Percentiles rank a stretch among this genome's conserved stretches.
These are phyloP conservation scores for Lepraria neglecta DNA, from an alignment of 495 filamentous ascomycete genomes.

Conservation along the genomic window DNA sequence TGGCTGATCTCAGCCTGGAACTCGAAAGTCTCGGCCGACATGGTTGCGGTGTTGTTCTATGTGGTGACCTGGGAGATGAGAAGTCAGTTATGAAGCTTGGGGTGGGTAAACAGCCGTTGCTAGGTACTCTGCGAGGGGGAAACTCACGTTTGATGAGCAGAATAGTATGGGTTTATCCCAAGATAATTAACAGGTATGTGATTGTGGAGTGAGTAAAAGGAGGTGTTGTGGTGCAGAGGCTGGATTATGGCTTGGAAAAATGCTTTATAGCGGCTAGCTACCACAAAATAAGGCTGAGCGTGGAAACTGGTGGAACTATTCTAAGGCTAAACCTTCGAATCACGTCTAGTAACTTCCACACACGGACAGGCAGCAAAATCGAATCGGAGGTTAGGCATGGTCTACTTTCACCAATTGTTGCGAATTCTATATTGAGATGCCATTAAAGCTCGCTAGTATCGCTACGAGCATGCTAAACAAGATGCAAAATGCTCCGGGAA, in stretches of 20 bases:
- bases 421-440: not conserved
- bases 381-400: too few species aligned
- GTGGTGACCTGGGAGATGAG: not conserved
- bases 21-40: constrained; percentile 57
- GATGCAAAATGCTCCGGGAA: not conserved
- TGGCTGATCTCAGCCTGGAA: constrained; percentile 99
- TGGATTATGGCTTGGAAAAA: too few species aligned
- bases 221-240: too few species aligned
- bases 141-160: too few species aligned
- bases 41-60: not conserved
- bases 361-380: not conserved
- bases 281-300: too few species aligned
- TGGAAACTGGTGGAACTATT: too few species aligned
- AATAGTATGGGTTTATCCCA: too few species aligned
- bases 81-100: not conserved
- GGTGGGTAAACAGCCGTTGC: not conserved
- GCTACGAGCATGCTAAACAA: not conserved
- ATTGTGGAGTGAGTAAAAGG: too few species aligned
- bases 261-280: too few species aligned
- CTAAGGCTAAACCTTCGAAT: too few species aligned
- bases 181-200: too few species aligned
- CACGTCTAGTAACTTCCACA: not conserved
- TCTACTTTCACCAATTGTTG: too few species aligned
- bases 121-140: not conserved
- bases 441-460: not conserved